Base-by-base conservation (phyloP, 2,329 filamentous ascomycete species). In the Nothopassalora personata region DNA sequence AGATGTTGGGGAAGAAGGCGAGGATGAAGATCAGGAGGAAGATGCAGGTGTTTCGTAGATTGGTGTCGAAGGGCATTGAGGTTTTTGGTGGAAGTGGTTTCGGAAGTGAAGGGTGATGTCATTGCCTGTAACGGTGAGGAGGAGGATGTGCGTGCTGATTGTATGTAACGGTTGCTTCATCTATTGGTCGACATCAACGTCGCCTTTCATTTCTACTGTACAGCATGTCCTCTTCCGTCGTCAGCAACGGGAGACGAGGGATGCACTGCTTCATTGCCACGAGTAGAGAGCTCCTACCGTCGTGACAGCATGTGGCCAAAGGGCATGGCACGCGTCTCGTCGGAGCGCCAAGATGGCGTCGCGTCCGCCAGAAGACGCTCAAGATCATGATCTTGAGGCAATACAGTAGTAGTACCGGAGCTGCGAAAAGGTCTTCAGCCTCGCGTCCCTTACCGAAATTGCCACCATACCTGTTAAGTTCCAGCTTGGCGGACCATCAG, bases 1-100 rank as follows among this genome's bases (percentile, higher is more conserved):
- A 80, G 61, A 76, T 65, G 60, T 69, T 70, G 49, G 79, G 79
- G 69, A 81, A 81, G 64, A 83, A 78, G 63, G 78, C 76, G 66
- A 79, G 68, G 56, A 80, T 74, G 73, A 83, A 77, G 71, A 79
- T 69, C 59, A 71, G 63, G 58, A 80, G 70, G 68, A 82, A 77
- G 61, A 82, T 65, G 62, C 79, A 70, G 6, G 74, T 77, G 61
- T 74, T 76, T 31, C 69, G 66, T 2, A 68, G 63, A 57, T 56
- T 68, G 49, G 67, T 66, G 59, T 71, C 66, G 53, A 64, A 65
- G 50, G 63, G 64, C 65, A 67, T 67, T 63, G 60, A 43, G n/a
- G 54, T 30, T 48, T 48, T 43, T 45, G 56, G 46, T 47, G 36
- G 19, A 34, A 57, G 51, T 28, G 54, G 46, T 28, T 33, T 15